Conservation (phyloP, 2,329 filamentous ascomycete species). For the Microcyclosporella mali region DNA sequence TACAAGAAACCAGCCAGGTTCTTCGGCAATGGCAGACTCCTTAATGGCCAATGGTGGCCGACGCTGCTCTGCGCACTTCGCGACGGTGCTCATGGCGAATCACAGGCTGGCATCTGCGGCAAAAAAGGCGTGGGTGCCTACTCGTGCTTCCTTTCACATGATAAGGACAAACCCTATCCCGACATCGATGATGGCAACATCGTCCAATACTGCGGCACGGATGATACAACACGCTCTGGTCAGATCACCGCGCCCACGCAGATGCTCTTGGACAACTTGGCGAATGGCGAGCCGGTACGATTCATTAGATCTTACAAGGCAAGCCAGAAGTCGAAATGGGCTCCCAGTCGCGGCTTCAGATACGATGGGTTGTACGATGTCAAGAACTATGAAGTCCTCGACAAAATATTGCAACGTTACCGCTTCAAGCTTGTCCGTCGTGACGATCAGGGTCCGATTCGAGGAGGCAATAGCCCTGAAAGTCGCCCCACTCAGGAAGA, state of each 20-base stretch:
- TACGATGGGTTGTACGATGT: constrained; percentile 55
- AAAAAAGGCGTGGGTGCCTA: constrained; percentile 42
- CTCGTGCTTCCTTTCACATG: constrained; percentile 50
- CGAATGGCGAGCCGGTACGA: constrained; percentile 39
- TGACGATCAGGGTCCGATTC: constrained; percentile 43
- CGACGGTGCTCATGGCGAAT: constrained; percentile 49
- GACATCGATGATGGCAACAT: constrained; percentile 47
- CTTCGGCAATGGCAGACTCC: constrained; percentile 36
- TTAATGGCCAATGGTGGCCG: constrained; percentile 52
- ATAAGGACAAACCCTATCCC: constrained; percentile 33
- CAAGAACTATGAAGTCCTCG: constrained; percentile 33
- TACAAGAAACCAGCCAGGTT: constrained; percentile 28
- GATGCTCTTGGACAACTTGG: constrained; percentile 38
- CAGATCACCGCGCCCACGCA: constrained; percentile 36
- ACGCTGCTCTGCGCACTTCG: constrained; percentile 46
- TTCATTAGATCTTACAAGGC: constrained; percentile 46
- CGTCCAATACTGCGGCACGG: constrained; percentile 50
- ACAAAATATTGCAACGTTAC: constrained; percentile 39
- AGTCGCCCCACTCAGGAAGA: constrained; percentile 41
- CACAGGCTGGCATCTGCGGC: constrained; percentile 49
- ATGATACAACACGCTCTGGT: constrained; percentile 21
- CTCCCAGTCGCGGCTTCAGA: constrained; percentile 46
- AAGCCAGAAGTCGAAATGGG: constrained; percentile 36
- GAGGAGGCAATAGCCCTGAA: constrained; percentile 36
- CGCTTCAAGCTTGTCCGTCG: constrained; percentile 44